Evolutionary conservation across 371 early-diverging fungal species (phyloP).

Genomic region (Lichtheimia hyalospora): DNA sequence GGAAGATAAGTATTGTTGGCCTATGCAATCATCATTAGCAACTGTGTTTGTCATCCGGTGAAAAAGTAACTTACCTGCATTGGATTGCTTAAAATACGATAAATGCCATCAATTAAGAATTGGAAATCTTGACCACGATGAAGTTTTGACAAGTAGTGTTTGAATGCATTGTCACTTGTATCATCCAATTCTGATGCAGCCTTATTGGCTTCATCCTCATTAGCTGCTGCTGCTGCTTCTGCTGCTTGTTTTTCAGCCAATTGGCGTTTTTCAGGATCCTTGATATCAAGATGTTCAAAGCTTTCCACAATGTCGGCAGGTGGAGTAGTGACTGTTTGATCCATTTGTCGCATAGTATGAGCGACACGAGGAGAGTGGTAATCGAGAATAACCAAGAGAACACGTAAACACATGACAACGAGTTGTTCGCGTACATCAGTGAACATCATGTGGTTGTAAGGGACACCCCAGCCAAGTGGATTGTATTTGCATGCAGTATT

Average conservation of each 20-base stretch:
- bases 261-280: slow-evolving; percentile 19
- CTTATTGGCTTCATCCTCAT: neutral
- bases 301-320: slow-evolving; percentile 14
- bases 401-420: slow-evolving; percentile 67
- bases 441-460: slow-evolving; percentile 82
- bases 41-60: too few relatives aligned
- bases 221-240: slow-evolving; percentile 15
- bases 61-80: slow-evolving; percentile 53
- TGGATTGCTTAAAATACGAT: slow-evolving; percentile 77
- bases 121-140: slow-evolving; percentile 80
- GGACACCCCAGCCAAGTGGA: slow-evolving; percentile 83
- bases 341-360: slow-evolving; percentile 18
- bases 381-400: slow-evolving; percentile 72
- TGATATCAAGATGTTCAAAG: slow-evolving; percentile 12
- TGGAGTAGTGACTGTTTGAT: slow-evolving; percentile 10
- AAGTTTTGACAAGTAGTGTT: slow-evolving; percentile 72
- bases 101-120: slow-evolving; percentile 71
- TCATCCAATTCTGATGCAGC: slow-evolving; percentile 15
- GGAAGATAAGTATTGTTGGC: slow-evolving; percentile 69
- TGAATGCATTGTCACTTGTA: slow-evolving; percentile 63
- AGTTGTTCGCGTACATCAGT: slow-evolving; percentile 72
- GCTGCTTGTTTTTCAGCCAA: slow-evolving; percentile 18
- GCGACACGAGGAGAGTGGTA: slow-evolving; percentile 52
- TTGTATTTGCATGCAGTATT: slow-evolving; percentile 82
- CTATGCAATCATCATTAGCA: too few relatives aligned